Evolutionary conservation across 2,329 filamentous ascomycete species (phyloP).

Genomic region (Aspergillus sp.): DNA sequence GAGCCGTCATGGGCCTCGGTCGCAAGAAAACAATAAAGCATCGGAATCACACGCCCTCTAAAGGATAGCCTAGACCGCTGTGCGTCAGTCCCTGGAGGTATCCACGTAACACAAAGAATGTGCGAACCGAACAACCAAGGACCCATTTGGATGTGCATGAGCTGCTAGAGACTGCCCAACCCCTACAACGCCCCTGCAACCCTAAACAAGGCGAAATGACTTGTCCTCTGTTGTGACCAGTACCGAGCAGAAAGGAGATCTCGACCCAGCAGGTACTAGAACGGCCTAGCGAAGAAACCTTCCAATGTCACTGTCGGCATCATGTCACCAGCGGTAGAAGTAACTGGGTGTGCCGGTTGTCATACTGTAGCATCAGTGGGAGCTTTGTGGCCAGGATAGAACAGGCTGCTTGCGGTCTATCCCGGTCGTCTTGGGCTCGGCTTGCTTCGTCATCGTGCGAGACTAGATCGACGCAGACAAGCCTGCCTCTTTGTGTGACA

Average conservation of each 20-base stretch:
- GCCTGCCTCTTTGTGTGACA: not conserved
- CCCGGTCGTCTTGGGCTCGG: not conserved
- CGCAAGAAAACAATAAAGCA: not conserved
- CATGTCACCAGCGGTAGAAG: not conserved
- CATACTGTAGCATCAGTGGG: constrained; percentile 9
- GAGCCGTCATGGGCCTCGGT: not conserved
- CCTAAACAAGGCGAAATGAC: not conserved
- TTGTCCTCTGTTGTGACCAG: not conserved
- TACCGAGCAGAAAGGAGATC: not conserved
- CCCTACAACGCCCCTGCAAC: not conserved
- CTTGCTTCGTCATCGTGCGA: not conserved
- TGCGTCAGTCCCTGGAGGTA: too few species aligned
- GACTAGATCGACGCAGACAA: not conserved
- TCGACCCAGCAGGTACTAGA: not conserved
- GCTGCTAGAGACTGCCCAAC: too few species aligned
- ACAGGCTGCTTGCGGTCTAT: not conserved
- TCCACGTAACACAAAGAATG: not conserved
- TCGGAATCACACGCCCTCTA: not conserved
- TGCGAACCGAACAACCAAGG: not conserved
- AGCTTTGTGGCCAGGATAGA: not conserved
- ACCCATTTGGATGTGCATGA: not conserved
- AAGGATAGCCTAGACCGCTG: too few species aligned
- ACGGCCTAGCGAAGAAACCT: not conserved
- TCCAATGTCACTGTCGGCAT: constrained; percentile 2
- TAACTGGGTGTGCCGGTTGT: not conserved